Conservation (phyloP, 352 stramenopile species). For the Phytophthora hibernalis region DNA sequence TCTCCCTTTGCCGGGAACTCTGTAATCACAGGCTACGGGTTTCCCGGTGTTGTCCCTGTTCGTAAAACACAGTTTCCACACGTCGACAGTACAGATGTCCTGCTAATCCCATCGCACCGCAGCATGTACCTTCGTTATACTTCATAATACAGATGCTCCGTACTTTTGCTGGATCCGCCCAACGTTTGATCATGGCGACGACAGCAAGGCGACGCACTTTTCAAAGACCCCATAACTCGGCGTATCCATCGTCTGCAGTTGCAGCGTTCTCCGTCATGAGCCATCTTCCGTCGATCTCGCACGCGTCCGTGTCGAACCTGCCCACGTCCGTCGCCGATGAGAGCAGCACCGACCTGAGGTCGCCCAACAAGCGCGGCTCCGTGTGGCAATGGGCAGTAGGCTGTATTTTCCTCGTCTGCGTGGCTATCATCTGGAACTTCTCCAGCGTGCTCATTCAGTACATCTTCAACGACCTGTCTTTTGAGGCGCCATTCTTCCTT, state of each 20-base stretch:
- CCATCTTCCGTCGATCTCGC: conserved; percentile 32
- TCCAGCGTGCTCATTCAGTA: conserved; percentile 88
- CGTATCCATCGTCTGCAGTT: not conserved
- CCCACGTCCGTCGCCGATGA: conserved; percentile 22
- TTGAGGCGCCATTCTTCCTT: conserved; percentile 87
- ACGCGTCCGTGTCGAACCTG: conserved; percentile 32
- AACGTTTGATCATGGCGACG: conserved; percentile 27
- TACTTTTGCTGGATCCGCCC: too few relatives aligned
- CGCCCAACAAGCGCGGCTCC: conserved; percentile 39
- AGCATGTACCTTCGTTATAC: too few relatives aligned
- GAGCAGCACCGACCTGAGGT: conserved; percentile 11
- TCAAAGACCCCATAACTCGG: conserved; percentile 12
- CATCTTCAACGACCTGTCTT: conserved; percentile 86
- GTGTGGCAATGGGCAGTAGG: conserved; percentile 69
- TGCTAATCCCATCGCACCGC: too few relatives aligned
- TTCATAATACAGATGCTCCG: too few relatives aligned
- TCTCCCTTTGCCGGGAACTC: too few relatives aligned
- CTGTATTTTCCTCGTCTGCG: conserved; percentile 68
- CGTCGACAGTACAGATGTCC: too few relatives aligned
- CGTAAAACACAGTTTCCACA: too few relatives aligned
- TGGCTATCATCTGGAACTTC: conserved; percentile 81
- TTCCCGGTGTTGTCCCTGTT: too few relatives aligned
- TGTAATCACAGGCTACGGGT: too few relatives aligned
- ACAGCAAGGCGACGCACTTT: conserved; percentile 18
- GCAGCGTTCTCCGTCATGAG: conserved; percentile 16